phyloP scores from a whole-genome alignment of 805 yeast species.

The Candida boleticola region DNA sequence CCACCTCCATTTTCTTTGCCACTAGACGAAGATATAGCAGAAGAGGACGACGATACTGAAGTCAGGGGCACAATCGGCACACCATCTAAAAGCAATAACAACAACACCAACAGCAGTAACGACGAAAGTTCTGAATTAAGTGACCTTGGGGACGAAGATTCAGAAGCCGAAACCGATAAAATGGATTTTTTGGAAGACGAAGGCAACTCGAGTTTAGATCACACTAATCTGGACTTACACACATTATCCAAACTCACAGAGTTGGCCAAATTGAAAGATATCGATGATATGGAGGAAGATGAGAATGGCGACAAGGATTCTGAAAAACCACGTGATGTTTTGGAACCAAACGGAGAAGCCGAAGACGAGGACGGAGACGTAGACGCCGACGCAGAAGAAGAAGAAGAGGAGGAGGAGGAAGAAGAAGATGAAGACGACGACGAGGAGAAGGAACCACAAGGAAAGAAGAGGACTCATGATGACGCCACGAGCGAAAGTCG shows the following conservation, averaged over 20 bases:
- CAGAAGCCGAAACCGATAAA: conserved; percentile 91
- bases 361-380: neutral
- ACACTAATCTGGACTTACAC: conserved; percentile 32
- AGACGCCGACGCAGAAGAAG: conserved; percentile 6
- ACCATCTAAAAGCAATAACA: neutral
- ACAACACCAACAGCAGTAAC: conserved; percentile 7
- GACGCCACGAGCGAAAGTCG: conserved; percentile 6
- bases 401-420: neutral
- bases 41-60: neutral
- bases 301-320: conserved; percentile 11
- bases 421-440: conserved; percentile 14
- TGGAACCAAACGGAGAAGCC: conserved; percentile 6
- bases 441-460: conserved; percentile 17
- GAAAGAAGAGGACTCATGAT: conserved; percentile 12
- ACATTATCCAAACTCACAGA: conserved; percentile 41
- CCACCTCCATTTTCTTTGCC: conserved; percentile 36
- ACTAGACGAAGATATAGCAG: conserved; percentile 8
- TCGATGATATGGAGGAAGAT: conserved; percentile 33
- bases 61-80: neutral
- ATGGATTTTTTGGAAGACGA: conserved; percentile 56
- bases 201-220: conserved; percentile 15
- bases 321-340: conserved; percentile 6
- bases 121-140: conserved; percentile 44
- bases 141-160: conserved; percentile 58
- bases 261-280: conserved; percentile 38